These are phyloP conservation scores for Cryomyces antarcticus DNA, from an alignment of 495 filamentous ascomycete species.

Conservation along the genomic window DNA sequence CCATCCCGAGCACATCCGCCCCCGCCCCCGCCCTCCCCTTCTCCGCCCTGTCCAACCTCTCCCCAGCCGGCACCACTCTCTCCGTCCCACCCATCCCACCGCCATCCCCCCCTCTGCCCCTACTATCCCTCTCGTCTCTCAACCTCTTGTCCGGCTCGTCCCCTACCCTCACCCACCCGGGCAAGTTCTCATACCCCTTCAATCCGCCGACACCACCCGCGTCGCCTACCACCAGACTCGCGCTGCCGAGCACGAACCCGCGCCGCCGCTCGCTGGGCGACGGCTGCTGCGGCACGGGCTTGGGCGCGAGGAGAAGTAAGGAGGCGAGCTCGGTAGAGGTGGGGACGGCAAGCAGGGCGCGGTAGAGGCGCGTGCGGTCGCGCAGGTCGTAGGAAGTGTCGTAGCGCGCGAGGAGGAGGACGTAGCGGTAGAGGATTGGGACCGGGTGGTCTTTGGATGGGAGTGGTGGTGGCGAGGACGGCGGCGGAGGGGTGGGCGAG, in stretches of 20 bases:
- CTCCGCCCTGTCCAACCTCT: constrained; percentile 36
- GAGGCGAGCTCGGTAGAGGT: constrained; percentile 66
- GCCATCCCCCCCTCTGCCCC: background rate
- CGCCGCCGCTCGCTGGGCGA: constrained; percentile 66
- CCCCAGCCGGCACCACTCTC: constrained; percentile 36
- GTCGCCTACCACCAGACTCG: constrained; percentile 63
- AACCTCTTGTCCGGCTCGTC: constrained; percentile 58
- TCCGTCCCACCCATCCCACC: constrained; percentile 3
- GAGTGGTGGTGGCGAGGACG: constrained; percentile 11
- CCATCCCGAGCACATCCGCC: background rate
- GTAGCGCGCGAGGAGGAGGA: constrained; percentile 69
- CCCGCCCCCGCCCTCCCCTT: background rate
- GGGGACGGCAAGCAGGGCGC: constrained; percentile 55
- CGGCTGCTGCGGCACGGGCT: constrained; percentile 72
- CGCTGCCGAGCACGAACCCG: constrained; percentile 57
- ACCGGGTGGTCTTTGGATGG: constrained; percentile 38
- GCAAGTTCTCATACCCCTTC: constrained; percentile 54
- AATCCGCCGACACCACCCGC: constrained; percentile 50
- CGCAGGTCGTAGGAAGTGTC: constrained; percentile 89
- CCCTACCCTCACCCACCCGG: constrained; percentile 67
- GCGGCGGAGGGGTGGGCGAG: constrained; percentile 3
- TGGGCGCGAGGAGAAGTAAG: constrained; percentile 77
- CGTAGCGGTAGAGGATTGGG: constrained; percentile 61
- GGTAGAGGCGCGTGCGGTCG: constrained; percentile 74
- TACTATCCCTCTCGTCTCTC: constrained; percentile 29